Base-by-base conservation (phyloP, 805 yeast genomes). In the Wickerhamiella spandovensis region DNA sequence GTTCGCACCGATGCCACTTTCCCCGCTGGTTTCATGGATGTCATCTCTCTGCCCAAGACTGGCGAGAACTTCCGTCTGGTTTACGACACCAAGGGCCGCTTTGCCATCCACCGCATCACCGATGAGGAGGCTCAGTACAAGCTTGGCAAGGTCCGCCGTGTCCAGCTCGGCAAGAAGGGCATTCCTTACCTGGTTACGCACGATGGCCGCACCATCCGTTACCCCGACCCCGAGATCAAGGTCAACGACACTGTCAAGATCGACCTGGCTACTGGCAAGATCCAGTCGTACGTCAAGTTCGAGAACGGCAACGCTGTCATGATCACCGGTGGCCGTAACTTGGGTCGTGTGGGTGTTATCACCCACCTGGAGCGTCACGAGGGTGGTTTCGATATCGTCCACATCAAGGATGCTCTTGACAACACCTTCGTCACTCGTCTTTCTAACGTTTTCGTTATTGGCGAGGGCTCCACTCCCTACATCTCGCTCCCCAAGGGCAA, bases 1-100 rank as follows among this genome's bases (percentile, higher is more conserved):
- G 97, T 90, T 66, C 89, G 97, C 87, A 90, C 98, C 65, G 97
- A 92, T 74, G 72, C 95, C 61, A 92, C 97, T 62, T 90, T 71
- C 95, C 98, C 98, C 73, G 84, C 97, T 70, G 98, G 98, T 69
- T 90, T 92, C 86, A 89, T 89, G 97, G 98, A 90, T 72, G 97
- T 92, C 65, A 87, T 90, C 76, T 65, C 95, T 62, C 78, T 90
- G 69, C 97, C 90, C 72, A 95, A 95, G 71, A 90, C 98, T 75
- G 87, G 88, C 75, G 98, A 90, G 79, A 83, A 90, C 90, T 90
- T 90, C 87, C 89, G 98, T 81, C 84, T 90, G 71, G 84, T 90
- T 68, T 90, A 88, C 81, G 98, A 90, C 72, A 82, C 87, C 72
- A 90, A 90, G 81, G 98, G 97, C 76, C 89, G 96, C 79, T 90